These are phyloP conservation scores for Vitis amurensis DNA, from an alignment of 164 flowering plant species.

Conservation along the genomic window DNA sequence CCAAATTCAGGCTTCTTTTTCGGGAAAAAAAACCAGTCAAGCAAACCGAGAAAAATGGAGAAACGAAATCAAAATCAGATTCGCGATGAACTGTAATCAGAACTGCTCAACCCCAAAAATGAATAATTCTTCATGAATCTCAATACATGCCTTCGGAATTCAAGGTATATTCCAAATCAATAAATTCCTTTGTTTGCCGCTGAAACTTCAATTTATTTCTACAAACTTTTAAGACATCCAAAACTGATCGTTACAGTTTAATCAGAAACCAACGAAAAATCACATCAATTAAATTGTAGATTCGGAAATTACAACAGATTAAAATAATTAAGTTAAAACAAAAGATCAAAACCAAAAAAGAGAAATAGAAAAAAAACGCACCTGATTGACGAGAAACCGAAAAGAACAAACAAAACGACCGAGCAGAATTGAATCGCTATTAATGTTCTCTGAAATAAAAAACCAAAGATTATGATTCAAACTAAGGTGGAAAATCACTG, in stretches of 20 bases:
- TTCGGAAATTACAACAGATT: neutral
- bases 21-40: neutral
- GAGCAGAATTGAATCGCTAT: neutral
- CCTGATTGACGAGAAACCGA: slow-evolving; percentile 15
- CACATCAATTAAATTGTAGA: neutral
- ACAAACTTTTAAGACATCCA: too few relatives aligned
- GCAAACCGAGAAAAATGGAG: neutral
- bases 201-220: too few relatives aligned
- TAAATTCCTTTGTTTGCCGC: too few relatives aligned
- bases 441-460: neutral
- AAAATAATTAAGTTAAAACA: neutral
- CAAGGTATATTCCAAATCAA: too few relatives aligned
- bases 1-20: neutral
- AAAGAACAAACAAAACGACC: neutral
- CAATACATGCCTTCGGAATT: too few relatives aligned
- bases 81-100: too few relatives aligned
- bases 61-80: too few relatives aligned
- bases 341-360: neutral
- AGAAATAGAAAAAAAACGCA: slow-evolving; percentile 2
- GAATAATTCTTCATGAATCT: too few relatives aligned
- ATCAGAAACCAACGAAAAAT: neutral
- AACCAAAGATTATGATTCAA: neutral
- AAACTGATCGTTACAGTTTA: too few relatives aligned
- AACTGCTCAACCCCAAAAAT: too few relatives aligned
- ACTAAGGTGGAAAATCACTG: neutral